Evolutionary conservation across 805 yeast genomes (phyloP), one percentile per base, ranked within the genome.

Genomic region (Nakazawaea siamensis): DNA sequence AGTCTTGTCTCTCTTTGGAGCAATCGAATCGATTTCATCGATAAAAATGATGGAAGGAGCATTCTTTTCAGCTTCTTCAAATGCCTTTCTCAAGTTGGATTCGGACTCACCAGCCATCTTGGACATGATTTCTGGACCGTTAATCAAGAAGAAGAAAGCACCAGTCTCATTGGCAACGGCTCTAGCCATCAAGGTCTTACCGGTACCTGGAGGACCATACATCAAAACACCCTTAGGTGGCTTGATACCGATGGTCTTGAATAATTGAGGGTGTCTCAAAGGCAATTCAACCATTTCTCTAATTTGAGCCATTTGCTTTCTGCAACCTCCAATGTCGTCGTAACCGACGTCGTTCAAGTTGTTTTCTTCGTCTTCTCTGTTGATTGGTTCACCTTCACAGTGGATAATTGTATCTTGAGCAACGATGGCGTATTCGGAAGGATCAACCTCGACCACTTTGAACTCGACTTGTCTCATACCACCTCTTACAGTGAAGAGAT

Each of bases 111-210:
- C 98, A 34, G 98, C 98, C 98, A 92, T 92, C 66, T 92, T 92
- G 37, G 97, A 88, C 98, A 92, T 92, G 54, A 92, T 94, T 64
- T 92, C 98, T 8, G 98, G 98, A 62, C 98, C 98, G 57, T 92
- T 92, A 61, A 92, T 92, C 51, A 92, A 73, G 60, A 92, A 92
- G 75, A 92, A 92, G 60, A 92, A 92, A 1, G 98, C 98, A 55
- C 98, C 98, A 17, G 98, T 92, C 64, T 92, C 98, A 52, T 92
- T 92, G 31, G 98, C 98, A 35, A 92, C 98, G n/a, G 98, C 98
- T 59, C 98, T 80, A 2, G 98, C 98, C 95, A 92, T 87, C 48
- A 92, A 70, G 21, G 98, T 92, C 65, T 92, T 92, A 83, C 98
- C 98, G 12, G 98, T 92, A 76, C 98, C 98, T 23, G 98, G 98